Evolutionary conservation across 2,329 filamentous ascomycete species (phyloP).

Genomic region (Saccharata proteae): DNA sequence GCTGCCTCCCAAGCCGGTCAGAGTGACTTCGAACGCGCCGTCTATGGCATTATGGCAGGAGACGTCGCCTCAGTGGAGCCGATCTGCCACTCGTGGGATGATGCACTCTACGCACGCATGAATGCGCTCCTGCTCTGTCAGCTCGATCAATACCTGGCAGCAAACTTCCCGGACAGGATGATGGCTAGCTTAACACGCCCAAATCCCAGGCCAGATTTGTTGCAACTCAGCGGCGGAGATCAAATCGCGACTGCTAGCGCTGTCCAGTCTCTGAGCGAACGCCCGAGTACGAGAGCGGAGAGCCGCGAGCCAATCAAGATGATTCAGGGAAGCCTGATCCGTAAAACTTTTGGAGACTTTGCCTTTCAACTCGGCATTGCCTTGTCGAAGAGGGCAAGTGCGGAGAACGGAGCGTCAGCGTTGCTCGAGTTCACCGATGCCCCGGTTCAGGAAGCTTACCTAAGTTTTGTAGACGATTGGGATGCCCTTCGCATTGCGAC

Average conservation of each 20-base stretch:
- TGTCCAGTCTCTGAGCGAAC: slow-evolving; percentile 47
- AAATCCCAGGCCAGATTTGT: slow-evolving; percentile 52
- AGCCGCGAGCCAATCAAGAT: slow-evolving; percentile 57
- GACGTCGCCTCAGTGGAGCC: slow-evolving; percentile 66
- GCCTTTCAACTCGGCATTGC: slow-evolving; percentile 31
- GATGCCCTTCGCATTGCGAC: slow-evolving; percentile 33
- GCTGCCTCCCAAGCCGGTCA: slow-evolving; percentile 57
- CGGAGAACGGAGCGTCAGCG: slow-evolving; percentile 10
- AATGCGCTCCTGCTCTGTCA: slow-evolving; percentile 73
- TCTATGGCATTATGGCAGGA: slow-evolving; percentile 82
- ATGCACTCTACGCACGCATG: slow-evolving; percentile 76
- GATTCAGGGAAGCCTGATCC: slow-evolving; percentile 64
- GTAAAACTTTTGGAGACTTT: slow-evolving; percentile 40
- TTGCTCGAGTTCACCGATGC: slow-evolving; percentile 6
- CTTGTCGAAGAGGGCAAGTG: slow-evolving; percentile 26
- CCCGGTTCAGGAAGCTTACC: slow-evolving; percentile 16
- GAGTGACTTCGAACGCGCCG: slow-evolving; percentile 72
- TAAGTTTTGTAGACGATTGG: slow-evolving; percentile 26
- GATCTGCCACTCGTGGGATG: slow-evolving; percentile 71
- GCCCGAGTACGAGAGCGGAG: slow-evolving; percentile 44
- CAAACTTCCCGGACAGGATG: slow-evolving; percentile 41
- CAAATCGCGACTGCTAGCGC: slow-evolving; percentile 42
- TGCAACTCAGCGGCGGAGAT: slow-evolving; percentile 49
- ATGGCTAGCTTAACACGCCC: slow-evolving; percentile 44
- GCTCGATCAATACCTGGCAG: slow-evolving; percentile 59